phyloP scores from a whole-genome alignment of 139 green algal species.

The Chlamydomonas schloesseri region DNA sequence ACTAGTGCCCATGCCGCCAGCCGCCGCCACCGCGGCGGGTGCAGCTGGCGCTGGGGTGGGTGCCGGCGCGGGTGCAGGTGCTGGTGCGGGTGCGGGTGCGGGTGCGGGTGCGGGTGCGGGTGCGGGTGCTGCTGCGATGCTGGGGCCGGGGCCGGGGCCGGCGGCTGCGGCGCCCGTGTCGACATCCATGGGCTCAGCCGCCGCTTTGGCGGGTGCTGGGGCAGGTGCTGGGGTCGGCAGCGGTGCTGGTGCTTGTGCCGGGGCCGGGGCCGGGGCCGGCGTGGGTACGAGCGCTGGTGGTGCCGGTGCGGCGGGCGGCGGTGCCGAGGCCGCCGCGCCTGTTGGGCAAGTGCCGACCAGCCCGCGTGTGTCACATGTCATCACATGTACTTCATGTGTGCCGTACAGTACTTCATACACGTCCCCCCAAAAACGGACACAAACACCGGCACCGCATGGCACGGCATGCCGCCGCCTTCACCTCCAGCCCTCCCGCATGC shows the following conservation, averaged over 20 bases:
- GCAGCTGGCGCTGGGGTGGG: not conserved
- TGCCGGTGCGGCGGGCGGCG: not conserved
- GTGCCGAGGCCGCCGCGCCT: not conserved
- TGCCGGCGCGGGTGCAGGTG: no score
- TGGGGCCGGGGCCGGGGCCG: not conserved
- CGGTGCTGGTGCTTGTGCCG: not conserved
- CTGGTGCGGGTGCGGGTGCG: no score
- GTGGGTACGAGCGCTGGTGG: not conserved
- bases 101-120: no score
- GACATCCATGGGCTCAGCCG: not conserved
- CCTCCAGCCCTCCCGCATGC: no score
- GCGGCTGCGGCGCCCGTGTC: not conserved
- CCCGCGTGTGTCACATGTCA: no score
- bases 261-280: not conserved
- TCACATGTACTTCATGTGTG: no score
- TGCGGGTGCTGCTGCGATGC: not conserved
- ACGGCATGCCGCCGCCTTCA: no score
- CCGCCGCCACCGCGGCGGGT: not conserved
- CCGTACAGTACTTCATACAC: no score
- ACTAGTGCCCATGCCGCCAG: not conserved
- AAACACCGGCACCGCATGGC: no score
- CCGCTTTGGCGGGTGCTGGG: not conserved
- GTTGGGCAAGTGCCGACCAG: no score
- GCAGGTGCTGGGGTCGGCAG: not conserved
- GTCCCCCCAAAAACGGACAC: no score